Conservation (phyloP, 768 basidiomycete genomes). For the Rhodotorula diobovata region DNA sequence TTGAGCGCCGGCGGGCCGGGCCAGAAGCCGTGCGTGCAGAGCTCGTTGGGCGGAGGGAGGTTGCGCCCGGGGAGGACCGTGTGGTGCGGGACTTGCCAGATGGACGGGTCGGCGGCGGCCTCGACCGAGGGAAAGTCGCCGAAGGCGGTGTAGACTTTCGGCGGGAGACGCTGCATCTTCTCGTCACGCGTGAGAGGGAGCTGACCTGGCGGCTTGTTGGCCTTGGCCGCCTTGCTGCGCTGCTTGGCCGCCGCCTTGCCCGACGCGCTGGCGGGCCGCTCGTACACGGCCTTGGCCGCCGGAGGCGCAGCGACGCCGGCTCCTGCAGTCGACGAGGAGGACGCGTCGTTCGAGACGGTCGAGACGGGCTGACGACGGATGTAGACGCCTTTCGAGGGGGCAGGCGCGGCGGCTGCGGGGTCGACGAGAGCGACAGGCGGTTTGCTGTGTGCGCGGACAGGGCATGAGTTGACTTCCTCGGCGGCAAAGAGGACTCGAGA, state of each 20-base stretch:
- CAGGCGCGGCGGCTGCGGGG: not conserved
- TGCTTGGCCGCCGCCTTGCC: not conserved
- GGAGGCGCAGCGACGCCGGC: not conserved
- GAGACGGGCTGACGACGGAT: conserved; percentile 11
- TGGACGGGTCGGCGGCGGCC: not conserved
- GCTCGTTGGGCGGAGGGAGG: conserved; percentile 24
- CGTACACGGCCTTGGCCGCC: conserved; percentile 23
- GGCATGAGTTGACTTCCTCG: not conserved
- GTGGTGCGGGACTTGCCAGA: conserved; percentile 11
- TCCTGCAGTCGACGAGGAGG: not conserved
- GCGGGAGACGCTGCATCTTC: conserved; percentile 45
- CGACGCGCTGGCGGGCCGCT: not conserved
- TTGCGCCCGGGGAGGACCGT: conserved; percentile 14
- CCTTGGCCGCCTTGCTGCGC: not conserved
- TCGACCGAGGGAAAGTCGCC: conserved; percentile 55
- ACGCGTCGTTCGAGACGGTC: not conserved
- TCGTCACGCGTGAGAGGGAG: conserved; percentile 24
- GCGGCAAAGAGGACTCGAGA: no score
- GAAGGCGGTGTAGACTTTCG: conserved; percentile 55
- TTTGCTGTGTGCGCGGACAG: not conserved
- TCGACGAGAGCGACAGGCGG: not conserved
- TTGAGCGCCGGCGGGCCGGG: conserved; percentile 25
- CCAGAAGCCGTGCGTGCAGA: conserved; percentile 30
- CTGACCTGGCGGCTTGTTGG: not conserved
- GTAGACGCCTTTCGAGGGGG: conserved; percentile 22